Conservation (phyloP, 2,329 filamentous ascomycete genomes). For the Fusarium phyllophilum region DNA sequence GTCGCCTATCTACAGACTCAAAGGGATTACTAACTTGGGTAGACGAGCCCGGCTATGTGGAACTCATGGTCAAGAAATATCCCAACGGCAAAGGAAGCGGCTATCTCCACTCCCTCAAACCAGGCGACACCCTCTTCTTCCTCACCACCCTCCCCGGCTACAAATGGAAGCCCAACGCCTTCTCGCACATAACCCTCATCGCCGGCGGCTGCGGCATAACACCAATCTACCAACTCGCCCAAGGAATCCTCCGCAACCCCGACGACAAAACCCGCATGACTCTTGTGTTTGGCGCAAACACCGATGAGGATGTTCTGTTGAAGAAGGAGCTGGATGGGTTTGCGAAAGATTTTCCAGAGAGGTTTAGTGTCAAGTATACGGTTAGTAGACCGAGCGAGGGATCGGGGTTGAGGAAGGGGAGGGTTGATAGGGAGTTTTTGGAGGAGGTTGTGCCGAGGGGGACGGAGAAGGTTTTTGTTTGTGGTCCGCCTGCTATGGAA, state of each 20-base stretch:
- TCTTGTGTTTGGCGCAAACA: slow-evolving; percentile 74
- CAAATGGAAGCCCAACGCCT: slow-evolving; percentile 62
- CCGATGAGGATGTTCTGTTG: slow-evolving; percentile 68
- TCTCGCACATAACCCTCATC: slow-evolving; percentile 67
- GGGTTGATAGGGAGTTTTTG: slow-evolving; percentile 67
- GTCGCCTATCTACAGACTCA: accelerated
- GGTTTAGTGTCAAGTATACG: slow-evolving; percentile 68
- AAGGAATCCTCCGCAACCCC: slow-evolving; percentile 69
- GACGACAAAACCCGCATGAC: slow-evolving; percentile 70
- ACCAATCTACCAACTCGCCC: slow-evolving; percentile 72
- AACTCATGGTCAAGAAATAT: slow-evolving; percentile 75
- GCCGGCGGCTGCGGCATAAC: slow-evolving; percentile 80
- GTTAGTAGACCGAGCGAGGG: slow-evolving; percentile 60
- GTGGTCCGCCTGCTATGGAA: slow-evolving; percentile 76
- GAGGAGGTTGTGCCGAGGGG: slow-evolving; percentile 56
- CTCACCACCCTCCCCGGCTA: slow-evolving; percentile 64
- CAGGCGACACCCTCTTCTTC: slow-evolving; percentile 70
- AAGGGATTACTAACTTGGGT: not conserved
- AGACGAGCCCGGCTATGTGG: slow-evolving; percentile 67
- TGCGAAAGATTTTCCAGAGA: slow-evolving; percentile 60
- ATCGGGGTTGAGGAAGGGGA: slow-evolving; percentile 61
- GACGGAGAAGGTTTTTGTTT: slow-evolving; percentile 70
- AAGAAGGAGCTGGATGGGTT: slow-evolving; percentile 66
- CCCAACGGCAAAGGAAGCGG: slow-evolving; percentile 71
- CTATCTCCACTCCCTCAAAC: slow-evolving; percentile 72